Conservation (phyloP, 306 rosid genomes). For the Citrullus mucosospermus region DNA sequence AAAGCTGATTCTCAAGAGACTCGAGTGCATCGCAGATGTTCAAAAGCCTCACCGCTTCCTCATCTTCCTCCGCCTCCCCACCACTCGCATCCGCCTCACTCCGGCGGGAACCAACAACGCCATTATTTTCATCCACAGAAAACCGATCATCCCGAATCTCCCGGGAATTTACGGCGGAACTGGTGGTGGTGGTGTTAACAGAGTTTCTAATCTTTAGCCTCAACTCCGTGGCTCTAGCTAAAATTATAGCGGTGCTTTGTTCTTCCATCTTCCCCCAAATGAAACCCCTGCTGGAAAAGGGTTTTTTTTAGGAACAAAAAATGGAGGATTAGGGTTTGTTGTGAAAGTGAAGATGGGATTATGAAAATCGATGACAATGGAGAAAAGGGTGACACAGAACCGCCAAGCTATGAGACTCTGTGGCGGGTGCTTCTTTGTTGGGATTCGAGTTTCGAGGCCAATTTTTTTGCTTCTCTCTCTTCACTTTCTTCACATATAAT, state of each 20-base stretch:
- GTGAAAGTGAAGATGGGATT: not conserved
- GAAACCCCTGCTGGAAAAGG: not conserved
- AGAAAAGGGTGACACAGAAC: not conserved
- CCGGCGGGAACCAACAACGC: not conserved
- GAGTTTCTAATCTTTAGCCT: conserved; percentile 60
- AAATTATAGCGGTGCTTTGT: conserved; percentile 68
- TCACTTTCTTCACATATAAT: not conserved
- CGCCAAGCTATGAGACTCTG: not conserved
- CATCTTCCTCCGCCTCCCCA: conserved; percentile 25
- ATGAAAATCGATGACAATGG: not conserved
- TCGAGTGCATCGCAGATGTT: conserved; percentile 76
- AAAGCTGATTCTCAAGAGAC: conserved; percentile 78
- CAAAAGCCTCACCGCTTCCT: conserved; percentile 42
- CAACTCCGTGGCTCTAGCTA: conserved; percentile 81
- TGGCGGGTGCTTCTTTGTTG: conserved; percentile 5
- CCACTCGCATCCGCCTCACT: not conserved
- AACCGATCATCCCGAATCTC: conserved; percentile 10
- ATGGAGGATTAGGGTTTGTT: not conserved
- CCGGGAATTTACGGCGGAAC: not conserved
- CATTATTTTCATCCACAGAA: conserved; percentile 1
- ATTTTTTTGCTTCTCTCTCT: not conserved
- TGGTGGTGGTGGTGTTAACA: conserved; percentile 25
- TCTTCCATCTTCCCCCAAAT: conserved; percentile 5
- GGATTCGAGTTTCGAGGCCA: not conserved
- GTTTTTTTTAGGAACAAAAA: not conserved